These are phyloP conservation scores for Colletotrichum gloeosporioides DNA, from an alignment of 2,329 filamentous ascomycete genomes.

Conservation along the genomic window DNA sequence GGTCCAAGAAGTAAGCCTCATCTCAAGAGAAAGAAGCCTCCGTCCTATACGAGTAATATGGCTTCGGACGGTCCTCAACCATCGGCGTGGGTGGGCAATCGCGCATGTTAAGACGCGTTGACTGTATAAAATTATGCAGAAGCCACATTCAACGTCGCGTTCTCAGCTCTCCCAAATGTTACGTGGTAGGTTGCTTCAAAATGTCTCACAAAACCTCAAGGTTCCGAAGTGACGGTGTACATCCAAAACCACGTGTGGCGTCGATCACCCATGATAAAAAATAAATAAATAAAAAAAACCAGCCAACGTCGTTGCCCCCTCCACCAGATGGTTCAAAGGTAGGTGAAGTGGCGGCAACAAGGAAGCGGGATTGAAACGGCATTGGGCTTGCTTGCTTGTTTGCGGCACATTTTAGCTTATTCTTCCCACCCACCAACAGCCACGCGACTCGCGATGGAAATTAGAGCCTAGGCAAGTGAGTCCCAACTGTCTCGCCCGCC, in stretches of 20 bases:
- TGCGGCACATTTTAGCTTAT: neutral
- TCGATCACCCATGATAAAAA: neutral
- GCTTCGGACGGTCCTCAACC: neutral
- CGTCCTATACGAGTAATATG: accelerated
- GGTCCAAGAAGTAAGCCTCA: neutral
- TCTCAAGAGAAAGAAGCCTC: neutral
- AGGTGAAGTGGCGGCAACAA: neutral
- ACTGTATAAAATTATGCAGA: neutral
- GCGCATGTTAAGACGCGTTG: neutral
- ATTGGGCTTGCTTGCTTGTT: neutral
- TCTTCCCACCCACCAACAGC: neutral
- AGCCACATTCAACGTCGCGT: neutral
- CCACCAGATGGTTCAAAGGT: neutral
- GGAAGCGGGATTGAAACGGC: neutral
- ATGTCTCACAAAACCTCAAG: neutral
- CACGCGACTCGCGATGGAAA: neutral
- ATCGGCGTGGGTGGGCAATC: neutral
- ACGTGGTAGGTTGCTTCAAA: neutral
- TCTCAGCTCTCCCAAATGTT: neutral
- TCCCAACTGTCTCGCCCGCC: neutral
- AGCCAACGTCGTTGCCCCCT: neutral
- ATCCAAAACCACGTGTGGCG: neutral
- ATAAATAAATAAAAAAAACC: neutral
- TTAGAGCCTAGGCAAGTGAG: neutral
- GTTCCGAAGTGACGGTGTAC: neutral